Evolutionary conservation across 768 basidiomycete species (phyloP).

Genomic region (Hydnum rufescens): DNA sequence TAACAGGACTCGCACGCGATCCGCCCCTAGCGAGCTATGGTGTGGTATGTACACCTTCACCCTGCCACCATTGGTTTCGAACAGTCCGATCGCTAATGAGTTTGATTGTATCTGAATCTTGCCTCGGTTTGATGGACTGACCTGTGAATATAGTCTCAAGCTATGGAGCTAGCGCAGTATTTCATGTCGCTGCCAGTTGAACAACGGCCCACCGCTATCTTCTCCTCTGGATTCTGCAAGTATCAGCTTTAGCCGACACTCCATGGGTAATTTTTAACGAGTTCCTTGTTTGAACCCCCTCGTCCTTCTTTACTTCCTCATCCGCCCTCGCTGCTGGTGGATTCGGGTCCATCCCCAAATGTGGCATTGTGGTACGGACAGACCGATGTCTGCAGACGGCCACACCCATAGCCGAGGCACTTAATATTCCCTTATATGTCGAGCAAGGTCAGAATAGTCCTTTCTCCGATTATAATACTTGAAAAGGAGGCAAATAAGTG

Average conservation of each 20-base stretch:
- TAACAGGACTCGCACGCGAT: conserved; percentile 50
- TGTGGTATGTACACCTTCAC: conserved; percentile 24
- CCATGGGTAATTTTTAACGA: not conserved
- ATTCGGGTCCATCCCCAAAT: not conserved
- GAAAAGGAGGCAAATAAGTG: not conserved
- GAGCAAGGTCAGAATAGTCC: conserved; percentile 42
- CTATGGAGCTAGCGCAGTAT: conserved; percentile 46
- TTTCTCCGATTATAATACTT: not conserved
- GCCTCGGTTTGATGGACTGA: no score
- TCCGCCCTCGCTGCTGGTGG: conserved; percentile 1
- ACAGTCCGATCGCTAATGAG: no score
- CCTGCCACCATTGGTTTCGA: not conserved
- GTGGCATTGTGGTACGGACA: no score
- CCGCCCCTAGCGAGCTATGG: conserved; percentile 55
- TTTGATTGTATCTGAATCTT: no score
- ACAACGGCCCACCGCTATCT: conserved; percentile 54
- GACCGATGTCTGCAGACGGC: conserved; percentile 80
- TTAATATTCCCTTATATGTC: conserved; percentile 49
- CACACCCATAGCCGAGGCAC: conserved; percentile 37
- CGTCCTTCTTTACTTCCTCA: conserved; percentile 2
- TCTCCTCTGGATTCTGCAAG: conserved; percentile 71
- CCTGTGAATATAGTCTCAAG: conserved; percentile 61
- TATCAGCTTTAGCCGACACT: conserved; percentile 11
- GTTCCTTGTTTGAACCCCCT: no score
- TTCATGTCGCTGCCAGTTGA: conserved; percentile 43